Evolutionary conservation across 352 stramenopile genomes (phyloP).

Genomic region (Proteromonas lacertae): DNA sequence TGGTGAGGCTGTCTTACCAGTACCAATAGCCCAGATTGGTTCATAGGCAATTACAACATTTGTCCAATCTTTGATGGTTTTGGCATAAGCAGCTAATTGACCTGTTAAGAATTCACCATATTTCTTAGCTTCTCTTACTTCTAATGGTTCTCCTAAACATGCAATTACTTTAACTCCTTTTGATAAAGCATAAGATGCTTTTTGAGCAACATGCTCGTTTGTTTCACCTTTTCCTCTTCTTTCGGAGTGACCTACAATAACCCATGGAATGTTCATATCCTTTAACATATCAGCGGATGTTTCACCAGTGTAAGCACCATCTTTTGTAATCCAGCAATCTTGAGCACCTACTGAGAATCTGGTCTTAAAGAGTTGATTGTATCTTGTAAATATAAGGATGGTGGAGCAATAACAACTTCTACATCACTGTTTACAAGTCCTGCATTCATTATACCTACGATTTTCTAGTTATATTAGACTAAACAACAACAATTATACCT

Average conservation of each 20-base stretch:
- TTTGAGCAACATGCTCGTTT: conserved; percentile 42
- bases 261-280: conserved; percentile 18
- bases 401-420: conserved; percentile 1
- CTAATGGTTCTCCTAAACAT: conserved; percentile 60
- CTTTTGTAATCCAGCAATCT: no score
- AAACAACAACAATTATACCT: conserved; percentile 6
- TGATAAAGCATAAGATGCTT: conserved; percentile 28
- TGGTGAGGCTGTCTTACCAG: conserved; percentile 41
- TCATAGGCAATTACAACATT: no score
- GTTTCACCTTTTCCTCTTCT: conserved; percentile 37
- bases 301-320: conserved; percentile 53
- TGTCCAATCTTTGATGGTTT: no score
- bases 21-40: conserved; percentile 81
- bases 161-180: conserved; percentile 52
- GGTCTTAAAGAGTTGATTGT: not conserved
- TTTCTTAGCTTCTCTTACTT: conserved; percentile 35
- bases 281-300: conserved; percentile 36
- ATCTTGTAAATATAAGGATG: not conserved
- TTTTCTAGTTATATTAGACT: not conserved
- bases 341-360: no score
- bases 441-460: not conserved
- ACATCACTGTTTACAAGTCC: not conserved
- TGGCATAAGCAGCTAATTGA: conserved; percentile 39
- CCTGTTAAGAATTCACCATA: conserved; percentile 38
- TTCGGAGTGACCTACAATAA: conserved; percentile 57